Conservation (phyloP, 2,329 filamentous ascomycete species). For the Paracoccidioides lutzii region DNA sequence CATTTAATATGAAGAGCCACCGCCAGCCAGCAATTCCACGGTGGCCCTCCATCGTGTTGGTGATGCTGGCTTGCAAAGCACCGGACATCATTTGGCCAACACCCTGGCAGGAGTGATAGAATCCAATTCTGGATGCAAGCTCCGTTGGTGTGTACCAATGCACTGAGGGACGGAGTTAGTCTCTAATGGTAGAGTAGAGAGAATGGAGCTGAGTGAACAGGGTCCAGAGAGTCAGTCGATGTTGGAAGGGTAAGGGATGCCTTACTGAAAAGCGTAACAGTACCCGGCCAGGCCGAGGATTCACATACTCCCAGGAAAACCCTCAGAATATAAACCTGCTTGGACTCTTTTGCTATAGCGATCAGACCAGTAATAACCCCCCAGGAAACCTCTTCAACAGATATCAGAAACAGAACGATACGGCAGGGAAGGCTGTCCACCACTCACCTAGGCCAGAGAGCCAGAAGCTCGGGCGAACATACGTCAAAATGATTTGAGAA, state of each 20-base stretch:
- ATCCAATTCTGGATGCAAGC: constrained; percentile 22
- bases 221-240: no score
- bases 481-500: not conserved
- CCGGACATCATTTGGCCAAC: constrained; percentile 22
- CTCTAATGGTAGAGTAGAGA: not conserved
- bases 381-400: constrained; percentile 15
- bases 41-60: constrained; percentile 20
- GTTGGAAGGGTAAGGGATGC: not conserved
- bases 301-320: constrained; percentile 21
- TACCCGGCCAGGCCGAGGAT: constrained; percentile 19
- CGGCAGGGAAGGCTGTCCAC: no score
- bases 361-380: constrained; percentile 20
- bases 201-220: not conserved
- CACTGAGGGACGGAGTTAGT: constrained; percentile 3
- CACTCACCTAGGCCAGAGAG: constrained; percentile 12
- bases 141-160: constrained; percentile 30
- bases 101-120: constrained; percentile 21
- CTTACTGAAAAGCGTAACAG: constrained; percentile 22
- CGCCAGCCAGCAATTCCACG: constrained; percentile 24
- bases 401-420: no score
- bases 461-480: constrained; percentile 17
- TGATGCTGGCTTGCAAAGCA: constrained; percentile 21
- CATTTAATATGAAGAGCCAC: constrained; percentile 28
- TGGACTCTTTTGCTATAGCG: constrained; percentile 18
- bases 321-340: constrained; percentile 20